A percentile compares a stretch with the other conserved stretches of the same genome.
phyloP scores from a whole-genome alignment of 75 land plant species.

The Selaginella moellendorffii region DNA sequence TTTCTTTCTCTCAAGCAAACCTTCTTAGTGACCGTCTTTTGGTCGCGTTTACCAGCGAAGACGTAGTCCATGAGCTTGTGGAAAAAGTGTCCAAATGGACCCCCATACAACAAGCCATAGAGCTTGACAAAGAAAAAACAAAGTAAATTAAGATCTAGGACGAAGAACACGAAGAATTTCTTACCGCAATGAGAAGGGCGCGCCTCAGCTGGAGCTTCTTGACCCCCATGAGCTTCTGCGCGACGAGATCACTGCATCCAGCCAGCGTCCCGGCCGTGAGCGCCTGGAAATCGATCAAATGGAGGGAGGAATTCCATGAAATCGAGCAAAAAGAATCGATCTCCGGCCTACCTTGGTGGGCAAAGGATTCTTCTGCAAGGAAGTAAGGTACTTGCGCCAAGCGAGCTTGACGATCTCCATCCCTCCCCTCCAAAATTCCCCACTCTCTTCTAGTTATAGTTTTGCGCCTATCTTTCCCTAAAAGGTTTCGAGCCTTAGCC shows the following conservation, averaged over 20 bases:
- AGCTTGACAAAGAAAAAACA: constrained; percentile 35
- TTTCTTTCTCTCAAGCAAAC: constrained; percentile 17
- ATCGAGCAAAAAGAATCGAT: neutral
- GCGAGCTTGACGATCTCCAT: constrained; percentile 31
- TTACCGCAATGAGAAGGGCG: constrained; percentile 49
- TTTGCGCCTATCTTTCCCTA: too few species aligned
- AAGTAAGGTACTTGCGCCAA: constrained; percentile 41
- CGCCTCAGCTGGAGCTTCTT: constrained; percentile 49
- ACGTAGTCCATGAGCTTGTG: constrained; percentile 59
- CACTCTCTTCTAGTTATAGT: too few species aligned
- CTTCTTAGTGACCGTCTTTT: constrained; percentile 62
- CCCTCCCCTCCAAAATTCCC: too few species aligned
- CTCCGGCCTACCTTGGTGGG: constrained; percentile 41
- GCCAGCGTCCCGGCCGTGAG: constrained; percentile 56
- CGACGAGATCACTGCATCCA: constrained; percentile 51
- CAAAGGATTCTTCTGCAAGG: constrained; percentile 46
- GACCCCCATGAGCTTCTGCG: constrained; percentile 60
- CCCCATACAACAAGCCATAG: constrained; percentile 63
- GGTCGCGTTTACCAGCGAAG: constrained; percentile 60
- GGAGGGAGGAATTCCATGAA: neutral
- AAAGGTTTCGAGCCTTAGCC: too few species aligned
- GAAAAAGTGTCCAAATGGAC: constrained; percentile 84
- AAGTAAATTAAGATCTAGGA: too few species aligned
- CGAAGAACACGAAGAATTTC: too few species aligned
- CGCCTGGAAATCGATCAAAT: constrained; percentile 27